These are phyloP conservation scores for Trichoderma harzianum DNA, from an alignment of 2,329 filamentous ascomycete genomes.

Conservation along the genomic window DNA sequence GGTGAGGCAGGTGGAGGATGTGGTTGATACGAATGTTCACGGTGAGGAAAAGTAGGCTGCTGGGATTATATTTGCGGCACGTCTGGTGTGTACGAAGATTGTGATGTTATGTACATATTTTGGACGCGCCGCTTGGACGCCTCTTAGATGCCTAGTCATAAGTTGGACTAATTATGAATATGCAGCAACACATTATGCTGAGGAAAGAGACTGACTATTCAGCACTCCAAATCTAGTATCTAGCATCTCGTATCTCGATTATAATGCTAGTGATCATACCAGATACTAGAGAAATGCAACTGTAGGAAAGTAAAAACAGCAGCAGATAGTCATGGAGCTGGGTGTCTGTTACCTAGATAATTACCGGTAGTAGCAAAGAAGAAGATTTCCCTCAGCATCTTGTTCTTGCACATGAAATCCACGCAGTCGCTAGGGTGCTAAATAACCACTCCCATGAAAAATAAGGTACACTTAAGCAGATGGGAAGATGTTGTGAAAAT, in stretches of 20 bases:
- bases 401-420: not conserved
- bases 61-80: not conserved
- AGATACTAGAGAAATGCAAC: too few species aligned
- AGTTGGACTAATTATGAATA: not conserved
- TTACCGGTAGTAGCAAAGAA: not conserved
- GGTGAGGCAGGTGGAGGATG: constrained; percentile 4
- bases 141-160: not conserved
- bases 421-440: not conserved
- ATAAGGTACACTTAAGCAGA: constrained; percentile 6
- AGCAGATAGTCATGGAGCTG: not conserved
- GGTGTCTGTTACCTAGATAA: not conserved
- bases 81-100: not conserved
- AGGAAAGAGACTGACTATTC: too few species aligned
- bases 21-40: not conserved
- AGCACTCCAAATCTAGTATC: too few species aligned
- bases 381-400: not conserved
- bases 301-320: not conserved
- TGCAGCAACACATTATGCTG: too few species aligned
- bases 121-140: too few species aligned
- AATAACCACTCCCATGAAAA: too few species aligned
- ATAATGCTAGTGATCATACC: too few species aligned
- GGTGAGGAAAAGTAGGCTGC: not conserved
- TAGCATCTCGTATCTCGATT: too few species aligned
- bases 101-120: not conserved
- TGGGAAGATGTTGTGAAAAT: constrained; percentile 14